A percentile compares a stretch with the other conserved stretches of the same genome.
phyloP scores from a whole-genome alignment of 176 grass and related monocot genomes.

The Phoenix dactylifera region DNA sequence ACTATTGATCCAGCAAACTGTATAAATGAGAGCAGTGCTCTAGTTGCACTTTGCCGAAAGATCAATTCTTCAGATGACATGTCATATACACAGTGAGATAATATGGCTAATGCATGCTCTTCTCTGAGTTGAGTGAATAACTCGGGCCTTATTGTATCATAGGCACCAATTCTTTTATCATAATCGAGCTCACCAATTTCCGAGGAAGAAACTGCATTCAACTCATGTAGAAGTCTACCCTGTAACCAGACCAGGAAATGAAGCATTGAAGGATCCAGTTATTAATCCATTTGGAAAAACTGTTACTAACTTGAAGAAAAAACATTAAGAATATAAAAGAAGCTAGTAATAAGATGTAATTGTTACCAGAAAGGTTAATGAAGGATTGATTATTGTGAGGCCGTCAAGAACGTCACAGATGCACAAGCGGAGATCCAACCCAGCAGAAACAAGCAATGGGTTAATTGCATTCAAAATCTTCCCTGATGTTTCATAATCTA shows the following conservation, averaged over 20 bases:
- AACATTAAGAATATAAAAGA: constrained; percentile 9
- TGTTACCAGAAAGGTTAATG: constrained; percentile 60
- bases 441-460: constrained; percentile 59
- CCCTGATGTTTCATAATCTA: constrained; percentile 35
- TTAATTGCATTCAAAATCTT: constrained; percentile 67
- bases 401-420: constrained; percentile 70
- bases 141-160: constrained; percentile 39
- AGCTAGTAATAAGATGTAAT: constrained; percentile 15
- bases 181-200: constrained; percentile 83
- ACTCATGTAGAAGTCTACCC: constrained; percentile 58
- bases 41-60: constrained; percentile 88
- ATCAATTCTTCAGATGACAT: constrained; percentile 86
- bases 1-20: constrained; percentile 49
- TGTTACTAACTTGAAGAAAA: background rate
- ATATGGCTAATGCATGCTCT: constrained; percentile 56
- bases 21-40: constrained; percentile 66
- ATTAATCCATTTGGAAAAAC: too few species aligned
- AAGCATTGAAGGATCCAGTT: background rate
- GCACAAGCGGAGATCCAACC: constrained; percentile 54
- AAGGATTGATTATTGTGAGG: constrained; percentile 49
- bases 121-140: constrained; percentile 55
- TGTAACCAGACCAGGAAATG: constrained; percentile 22
- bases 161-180: constrained; percentile 55
- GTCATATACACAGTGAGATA: constrained; percentile 85
- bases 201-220: constrained; percentile 81